Percentiles rank a stretch among this genome's conserved stretches.
These are phyloP conservation scores for Aspergillus sp. DNA, from an alignment of 2,329 filamentous ascomycete genomes.

Conservation along the genomic window DNA sequence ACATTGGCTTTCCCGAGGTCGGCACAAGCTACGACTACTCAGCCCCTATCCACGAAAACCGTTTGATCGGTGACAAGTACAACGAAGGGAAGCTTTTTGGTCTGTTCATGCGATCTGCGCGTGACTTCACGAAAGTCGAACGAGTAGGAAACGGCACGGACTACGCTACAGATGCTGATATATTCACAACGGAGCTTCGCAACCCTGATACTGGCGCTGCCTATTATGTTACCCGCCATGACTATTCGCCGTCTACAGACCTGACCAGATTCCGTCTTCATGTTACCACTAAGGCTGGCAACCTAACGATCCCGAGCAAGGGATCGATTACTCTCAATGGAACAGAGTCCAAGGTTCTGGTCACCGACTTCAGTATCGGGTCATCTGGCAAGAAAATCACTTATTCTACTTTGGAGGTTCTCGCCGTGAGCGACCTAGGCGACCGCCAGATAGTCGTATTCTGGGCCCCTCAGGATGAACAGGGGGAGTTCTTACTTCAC, in stretches of 20 bases:
- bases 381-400: too few relatives aligned
- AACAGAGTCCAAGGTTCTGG: not conserved
- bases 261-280: too few relatives aligned
- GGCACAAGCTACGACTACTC: not conserved
- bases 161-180: too few relatives aligned
- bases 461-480: too few relatives aligned
- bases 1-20: not conserved
- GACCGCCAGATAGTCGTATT: too few relatives aligned
- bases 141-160: too few relatives aligned
- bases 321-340: not conserved
- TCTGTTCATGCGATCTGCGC: not conserved
- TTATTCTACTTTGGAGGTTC: too few relatives aligned
- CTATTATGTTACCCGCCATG: not conserved
- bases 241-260: not conserved
- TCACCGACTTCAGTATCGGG: not conserved
- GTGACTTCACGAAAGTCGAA: not conserved
- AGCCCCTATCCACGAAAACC: not conserved
- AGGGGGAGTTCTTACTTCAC: too few relatives aligned
- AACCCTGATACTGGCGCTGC: not conserved
- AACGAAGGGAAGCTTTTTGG: not conserved
- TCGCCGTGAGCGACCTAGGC: too few relatives aligned
- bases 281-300: not conserved
- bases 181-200: not conserved
- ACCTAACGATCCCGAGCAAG: not conserved
- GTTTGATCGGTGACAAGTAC: not conserved